phyloP scores from a whole-genome alignment of 495 filamentous ascomycete genomes.

The Penicillium paradoxum region DNA sequence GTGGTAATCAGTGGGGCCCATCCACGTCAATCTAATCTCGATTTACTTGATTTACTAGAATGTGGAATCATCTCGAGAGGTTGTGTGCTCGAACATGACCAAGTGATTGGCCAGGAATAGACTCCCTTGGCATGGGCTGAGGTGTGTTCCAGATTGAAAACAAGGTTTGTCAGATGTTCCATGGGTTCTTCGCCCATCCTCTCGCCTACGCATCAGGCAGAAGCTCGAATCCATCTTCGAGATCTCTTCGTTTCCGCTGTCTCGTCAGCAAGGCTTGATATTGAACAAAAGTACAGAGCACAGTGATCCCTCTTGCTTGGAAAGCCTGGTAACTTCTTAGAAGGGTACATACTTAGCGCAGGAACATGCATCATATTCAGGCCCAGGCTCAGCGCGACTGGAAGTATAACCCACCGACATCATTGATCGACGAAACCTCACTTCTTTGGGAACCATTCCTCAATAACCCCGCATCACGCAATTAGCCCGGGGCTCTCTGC shows the following conservation, averaged over 20 bases:
- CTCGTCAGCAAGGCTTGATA: too few species aligned
- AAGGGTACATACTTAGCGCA: background rate
- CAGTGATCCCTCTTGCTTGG: too few species aligned
- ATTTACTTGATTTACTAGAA: background rate
- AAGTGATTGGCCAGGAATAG: background rate
- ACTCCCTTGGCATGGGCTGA: background rate
- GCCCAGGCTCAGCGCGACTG: background rate
- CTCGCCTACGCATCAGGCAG: too few species aligned
- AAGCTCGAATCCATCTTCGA: too few species aligned
- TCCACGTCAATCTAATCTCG: background rate
- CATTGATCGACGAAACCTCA: constrained; percentile 18
- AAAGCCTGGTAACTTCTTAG: too few species aligned
- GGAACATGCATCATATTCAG: background rate
- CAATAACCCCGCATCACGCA: constrained; percentile 26
- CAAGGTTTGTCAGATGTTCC: background rate
- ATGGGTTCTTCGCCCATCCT: too few species aligned
- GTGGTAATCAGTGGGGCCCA: background rate
- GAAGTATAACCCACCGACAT: constrained; percentile 23
- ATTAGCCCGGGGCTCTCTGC: background rate
- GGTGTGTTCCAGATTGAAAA: background rate
- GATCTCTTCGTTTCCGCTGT: too few species aligned
- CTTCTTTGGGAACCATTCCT: constrained; percentile 8
- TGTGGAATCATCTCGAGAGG: too few species aligned
- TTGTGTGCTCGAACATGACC: background rate
- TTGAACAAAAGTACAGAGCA: too few species aligned